Evolutionary conservation across 2,329 filamentous ascomycete genomes (phyloP).

Genomic region (Monilinia polystroma): DNA sequence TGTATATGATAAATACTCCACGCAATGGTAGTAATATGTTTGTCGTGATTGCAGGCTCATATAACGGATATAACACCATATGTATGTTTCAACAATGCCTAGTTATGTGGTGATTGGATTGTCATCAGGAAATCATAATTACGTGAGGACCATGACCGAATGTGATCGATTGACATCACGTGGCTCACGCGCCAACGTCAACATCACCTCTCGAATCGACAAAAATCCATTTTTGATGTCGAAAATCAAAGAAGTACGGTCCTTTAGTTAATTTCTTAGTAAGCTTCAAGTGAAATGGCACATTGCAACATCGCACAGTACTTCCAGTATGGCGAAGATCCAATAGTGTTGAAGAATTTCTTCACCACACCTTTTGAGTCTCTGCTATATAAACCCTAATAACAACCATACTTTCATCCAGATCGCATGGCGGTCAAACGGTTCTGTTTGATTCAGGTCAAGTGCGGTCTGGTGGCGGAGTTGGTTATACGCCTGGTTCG

Average conservation of each 20-base stretch:
- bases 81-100: not conserved
- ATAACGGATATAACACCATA: not conserved
- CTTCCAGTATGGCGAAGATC: not conserved
- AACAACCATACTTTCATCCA: too few species aligned
- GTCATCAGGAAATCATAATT: not conserved
- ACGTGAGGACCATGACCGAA: not conserved
- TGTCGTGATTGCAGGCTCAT: constrained; percentile 14
- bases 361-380: not conserved
- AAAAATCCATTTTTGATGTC: not conserved
- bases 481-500: not conserved
- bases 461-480: not conserved
- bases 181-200: not conserved
- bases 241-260: not conserved
- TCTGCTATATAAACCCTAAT: not conserved
- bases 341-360: not conserved
- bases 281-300: too few species aligned
- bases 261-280: too few species aligned
- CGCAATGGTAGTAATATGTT: not conserved
- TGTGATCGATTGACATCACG: not conserved
- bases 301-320: not conserved
- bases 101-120: not conserved
- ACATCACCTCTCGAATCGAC: not conserved
- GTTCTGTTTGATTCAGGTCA: not conserved
- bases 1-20: not conserved
- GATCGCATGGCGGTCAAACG: not conserved